Evolutionary conservation across 352 stramenopile genomes (phyloP), one percentile per base, ranked within the genome.

Genomic region (Blastocystis sp.): DNA sequence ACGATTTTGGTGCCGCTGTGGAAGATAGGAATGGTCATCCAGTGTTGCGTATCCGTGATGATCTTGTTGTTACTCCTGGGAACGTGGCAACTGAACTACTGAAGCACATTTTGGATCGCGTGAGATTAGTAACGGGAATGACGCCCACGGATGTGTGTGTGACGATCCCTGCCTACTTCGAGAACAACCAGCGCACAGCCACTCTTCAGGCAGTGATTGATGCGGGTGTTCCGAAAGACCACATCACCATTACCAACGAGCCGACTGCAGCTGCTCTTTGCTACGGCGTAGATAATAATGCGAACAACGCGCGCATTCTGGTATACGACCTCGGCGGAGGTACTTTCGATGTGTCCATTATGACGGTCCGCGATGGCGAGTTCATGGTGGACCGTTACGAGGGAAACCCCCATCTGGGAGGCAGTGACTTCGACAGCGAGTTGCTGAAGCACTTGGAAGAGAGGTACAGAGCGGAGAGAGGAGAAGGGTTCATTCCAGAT

Each of bases 321-420:
- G 97, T 99, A 76, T 98, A 98, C 76, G 96, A 99, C 89, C 93
- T 98, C 86, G 95, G 95, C 85, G 95, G 95, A 57, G 95, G 94
- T 72, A 98, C 95, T 7, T 96, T 97, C 88, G 94, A 98, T 88
- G 93, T 98, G 53, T 96, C 93, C 32, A 90, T 98, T 40, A 86
- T 98, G 36, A 21, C 14, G 36, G 40, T 85, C 40, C 36, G 65
- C 95, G 24, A 85, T 44, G 48, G 48, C 21, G 46, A 27, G 29
- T 73, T 54, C 18, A 88, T 90, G n/a, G 90, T 96, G 6, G 84
- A 87, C 34, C 91, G 91, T 0, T 95, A 92, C 11, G 90, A 88
- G 34, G 92, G 92, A 40, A 91, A 96, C 86, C 95, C 92, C 21
- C 91, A 95, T 87, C 88, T 96, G 48, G 92, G 92, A 84, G 92